A percentile compares a stretch with the other conserved stretches of the same genome.
Conservation (phyloP, 805 yeast genomes). For the Brettanomyces nanus region DNA sequence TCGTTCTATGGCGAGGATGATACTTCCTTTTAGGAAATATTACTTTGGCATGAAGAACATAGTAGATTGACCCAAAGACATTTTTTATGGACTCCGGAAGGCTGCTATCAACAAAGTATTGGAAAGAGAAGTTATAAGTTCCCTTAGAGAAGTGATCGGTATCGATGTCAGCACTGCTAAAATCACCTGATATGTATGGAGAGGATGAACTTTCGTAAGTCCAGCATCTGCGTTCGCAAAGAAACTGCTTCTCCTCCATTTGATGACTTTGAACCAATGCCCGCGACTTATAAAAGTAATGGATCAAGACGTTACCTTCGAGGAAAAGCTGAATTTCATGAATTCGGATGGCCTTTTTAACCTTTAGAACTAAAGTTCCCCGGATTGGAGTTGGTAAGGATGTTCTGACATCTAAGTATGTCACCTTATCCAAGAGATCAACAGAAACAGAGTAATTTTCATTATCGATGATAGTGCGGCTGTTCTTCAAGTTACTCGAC, state of each 20-base stretch:
- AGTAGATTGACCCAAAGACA: slow-evolving; percentile 14
- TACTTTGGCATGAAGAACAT: slow-evolving; percentile 11
- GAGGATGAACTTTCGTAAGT: not conserved
- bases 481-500: too few species aligned
- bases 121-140: slow-evolving; percentile 19
- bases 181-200: not conserved
- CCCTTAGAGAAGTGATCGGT: slow-evolving; percentile 12
- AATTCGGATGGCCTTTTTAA: slow-evolving; percentile 12
- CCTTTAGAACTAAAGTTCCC: slow-evolving; percentile 13
- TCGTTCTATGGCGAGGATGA: not conserved
- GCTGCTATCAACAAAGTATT: slow-evolving; percentile 16
- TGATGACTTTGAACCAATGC: not conserved
- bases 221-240: slow-evolving; percentile 4
- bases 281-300: not conserved
- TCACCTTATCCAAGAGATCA: slow-evolving; percentile 8
- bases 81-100: slow-evolving; percentile 20
- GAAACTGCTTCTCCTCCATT: slow-evolving; percentile 1
- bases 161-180: not conserved
- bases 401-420: slow-evolving; percentile 8
- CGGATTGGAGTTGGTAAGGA: slow-evolving; percentile 12
- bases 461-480: not conserved
- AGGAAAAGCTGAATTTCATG: slow-evolving; percentile 9
- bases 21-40: slow-evolving; percentile 2
- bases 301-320: slow-evolving; percentile 8
- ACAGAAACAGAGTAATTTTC: slow-evolving; percentile 4